A percentile compares a stretch with the other conserved stretches of the same genome.
Evolutionary conservation across 441 rosid species (phyloP).

Genomic region (Francoa sonchifolia): DNA sequence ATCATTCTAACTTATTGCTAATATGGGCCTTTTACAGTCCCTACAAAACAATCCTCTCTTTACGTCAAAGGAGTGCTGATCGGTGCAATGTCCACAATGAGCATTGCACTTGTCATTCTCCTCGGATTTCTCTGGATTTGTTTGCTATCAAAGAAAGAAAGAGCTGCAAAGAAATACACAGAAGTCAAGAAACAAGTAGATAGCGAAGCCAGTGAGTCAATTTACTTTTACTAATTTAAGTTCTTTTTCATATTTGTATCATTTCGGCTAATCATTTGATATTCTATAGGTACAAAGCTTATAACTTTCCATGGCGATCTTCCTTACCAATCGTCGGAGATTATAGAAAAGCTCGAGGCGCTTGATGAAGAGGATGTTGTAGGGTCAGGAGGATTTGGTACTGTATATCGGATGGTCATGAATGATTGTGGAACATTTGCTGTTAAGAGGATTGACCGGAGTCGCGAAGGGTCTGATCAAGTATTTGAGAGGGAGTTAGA

Average conservation of each 20-base stretch:
- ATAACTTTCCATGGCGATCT: slow-evolving; percentile 91
- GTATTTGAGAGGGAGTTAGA: slow-evolving; percentile 86
- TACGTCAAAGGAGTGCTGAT: slow-evolving; percentile 77
- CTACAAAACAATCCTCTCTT: slow-evolving; percentile 58
- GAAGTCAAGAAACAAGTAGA: slow-evolving; percentile 79
- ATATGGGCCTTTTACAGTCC: slow-evolving; percentile 26
- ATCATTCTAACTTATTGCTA: no score
- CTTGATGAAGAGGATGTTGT: slow-evolving; percentile 88
- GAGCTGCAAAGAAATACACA: slow-evolving; percentile 67
- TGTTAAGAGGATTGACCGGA: slow-evolving; percentile 75
- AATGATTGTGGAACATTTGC: slow-evolving; percentile 96
- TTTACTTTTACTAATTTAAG: background rate
- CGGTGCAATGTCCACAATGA: slow-evolving; percentile 68
- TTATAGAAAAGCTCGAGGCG: slow-evolving; percentile 83
- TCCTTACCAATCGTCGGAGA: slow-evolving; percentile 74
- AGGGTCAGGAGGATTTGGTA: slow-evolving; percentile 94
- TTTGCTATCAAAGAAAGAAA: slow-evolving; percentile 78
- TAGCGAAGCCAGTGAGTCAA: slow-evolving; percentile 46
- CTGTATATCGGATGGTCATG: slow-evolving; percentile 93
- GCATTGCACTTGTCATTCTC: slow-evolving; percentile 47
- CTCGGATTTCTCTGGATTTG: slow-evolving; percentile 67
- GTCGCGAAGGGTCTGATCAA: slow-evolving; percentile 80
- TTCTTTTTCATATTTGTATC: background rate
- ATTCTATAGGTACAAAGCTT: slow-evolving; percentile 51
- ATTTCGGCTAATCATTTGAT: background rate